Evolutionary conservation across 768 basidiomycete species (phyloP).

Genomic region (Xerocomellus chrysenteron): DNA sequence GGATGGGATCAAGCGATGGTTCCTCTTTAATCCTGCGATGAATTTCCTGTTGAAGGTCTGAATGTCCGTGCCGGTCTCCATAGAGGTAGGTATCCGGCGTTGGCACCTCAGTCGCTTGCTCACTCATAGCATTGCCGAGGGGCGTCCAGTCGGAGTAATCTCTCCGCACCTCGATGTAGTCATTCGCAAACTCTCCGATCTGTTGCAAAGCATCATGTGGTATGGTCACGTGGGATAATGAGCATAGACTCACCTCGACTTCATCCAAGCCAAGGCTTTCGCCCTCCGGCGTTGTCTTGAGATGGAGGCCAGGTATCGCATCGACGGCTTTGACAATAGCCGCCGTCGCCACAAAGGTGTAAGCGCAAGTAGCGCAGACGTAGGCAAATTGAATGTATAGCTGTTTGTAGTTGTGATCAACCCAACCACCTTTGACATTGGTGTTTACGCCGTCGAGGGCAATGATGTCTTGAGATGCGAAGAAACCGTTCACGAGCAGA

Average conservation of each 20-base stretch:
- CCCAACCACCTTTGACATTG: conserved; percentile 59
- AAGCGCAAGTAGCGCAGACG: conserved; percentile 54
- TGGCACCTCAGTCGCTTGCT: conserved; percentile 4
- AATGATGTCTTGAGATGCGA: conserved; percentile 65
- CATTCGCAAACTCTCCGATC: conserved; percentile 70
- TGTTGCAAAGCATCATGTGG: conserved; percentile 21
- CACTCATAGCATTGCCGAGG: conserved; percentile 21
- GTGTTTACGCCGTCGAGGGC: conserved; percentile 66
- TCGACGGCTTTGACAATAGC: conserved; percentile 57
- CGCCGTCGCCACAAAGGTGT: conserved; percentile 63
- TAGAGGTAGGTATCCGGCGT: conserved; percentile 19
- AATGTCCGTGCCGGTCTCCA: conserved; percentile 41
- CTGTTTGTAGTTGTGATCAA: conserved; percentile 76
- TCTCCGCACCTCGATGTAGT: conserved; percentile 68
- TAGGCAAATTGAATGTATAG: conserved; percentile 76
- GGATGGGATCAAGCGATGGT: conserved; percentile 11
- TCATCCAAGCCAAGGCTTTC: conserved; percentile 70
- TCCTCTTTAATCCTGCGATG: conserved; percentile 12
- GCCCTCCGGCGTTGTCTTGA: conserved; percentile 53
- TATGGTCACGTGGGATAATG: neutral
- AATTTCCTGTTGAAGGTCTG: conserved; percentile 24
- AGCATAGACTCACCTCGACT: conserved; percentile 50
- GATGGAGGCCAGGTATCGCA: conserved; percentile 54
- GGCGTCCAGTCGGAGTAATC: conserved; percentile 56
- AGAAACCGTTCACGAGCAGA: conserved; percentile 68